These are phyloP conservation scores for Chaetomium globosum DNA, from an alignment of 2,329 filamentous ascomycete genomes.

Conservation along the genomic window DNA sequence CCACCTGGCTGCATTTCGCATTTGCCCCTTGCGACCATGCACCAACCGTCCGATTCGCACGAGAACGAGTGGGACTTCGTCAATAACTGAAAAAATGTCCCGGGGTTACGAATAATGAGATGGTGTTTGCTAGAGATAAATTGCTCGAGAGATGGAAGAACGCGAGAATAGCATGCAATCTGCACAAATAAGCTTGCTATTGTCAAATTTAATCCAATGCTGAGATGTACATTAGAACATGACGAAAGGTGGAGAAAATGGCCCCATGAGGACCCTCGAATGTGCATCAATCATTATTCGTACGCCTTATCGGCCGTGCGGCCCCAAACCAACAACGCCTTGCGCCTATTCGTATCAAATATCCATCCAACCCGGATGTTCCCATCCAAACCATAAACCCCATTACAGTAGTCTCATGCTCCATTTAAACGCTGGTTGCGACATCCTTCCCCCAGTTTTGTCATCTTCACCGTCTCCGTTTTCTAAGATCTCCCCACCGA, in stretches of 20 bases:
- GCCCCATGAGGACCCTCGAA: background rate
- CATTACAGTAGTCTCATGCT: background rate
- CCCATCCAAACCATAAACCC: background rate
- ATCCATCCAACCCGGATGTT: constrained; percentile 7
- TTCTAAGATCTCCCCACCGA: constrained; percentile 33
- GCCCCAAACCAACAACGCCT: constrained; percentile 17
- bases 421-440: background rate
- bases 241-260: constrained; percentile 9
- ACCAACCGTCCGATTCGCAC: background rate
- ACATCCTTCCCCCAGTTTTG: background rate
- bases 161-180: background rate
- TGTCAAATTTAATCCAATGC: background rate
- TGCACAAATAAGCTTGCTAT: background rate
- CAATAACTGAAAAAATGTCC: no score
- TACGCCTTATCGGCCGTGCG: background rate
- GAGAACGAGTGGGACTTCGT: background rate
- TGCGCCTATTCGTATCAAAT: constrained; percentile 13
- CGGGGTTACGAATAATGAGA: no score
- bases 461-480: constrained; percentile 25
- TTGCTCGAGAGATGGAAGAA: background rate
- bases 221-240: constrained; percentile 7
- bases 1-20: constrained; percentile 19
- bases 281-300: background rate
- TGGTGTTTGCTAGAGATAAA: background rate
- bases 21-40: constrained; percentile 14